phyloP scores from a whole-genome alignment of 148 eudicot genomes.

The Chenopodium suecicum region DNA sequence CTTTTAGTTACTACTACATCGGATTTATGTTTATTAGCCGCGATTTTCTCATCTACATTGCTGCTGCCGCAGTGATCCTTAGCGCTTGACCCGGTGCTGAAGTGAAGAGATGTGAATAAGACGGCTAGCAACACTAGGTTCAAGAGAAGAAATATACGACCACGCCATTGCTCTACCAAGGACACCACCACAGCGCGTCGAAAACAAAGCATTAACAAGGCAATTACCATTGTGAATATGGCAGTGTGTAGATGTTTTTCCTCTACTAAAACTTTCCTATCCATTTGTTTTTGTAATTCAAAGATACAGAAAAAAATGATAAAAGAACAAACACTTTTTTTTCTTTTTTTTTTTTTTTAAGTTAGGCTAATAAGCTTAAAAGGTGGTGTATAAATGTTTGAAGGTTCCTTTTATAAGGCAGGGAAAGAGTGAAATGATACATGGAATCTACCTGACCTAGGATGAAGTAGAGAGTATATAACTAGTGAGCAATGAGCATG shows the following conservation, averaged over 20 bases:
- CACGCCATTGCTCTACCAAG: conserved; percentile 51
- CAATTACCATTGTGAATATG: conserved; percentile 52
- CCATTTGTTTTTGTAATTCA: conserved; percentile 3
- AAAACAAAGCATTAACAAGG: conserved; percentile 40
- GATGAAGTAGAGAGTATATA: too few relatives aligned
- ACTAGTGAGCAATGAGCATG: not conserved
- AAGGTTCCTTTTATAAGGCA: not conserved
- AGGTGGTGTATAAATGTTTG: not conserved
- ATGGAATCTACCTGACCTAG: not conserved
- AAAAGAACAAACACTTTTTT: too few relatives aligned
- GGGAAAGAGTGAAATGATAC: conserved; percentile 1
- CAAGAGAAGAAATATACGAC: conserved; percentile 39
- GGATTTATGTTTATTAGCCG: not conserved
- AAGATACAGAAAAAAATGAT: not conserved
- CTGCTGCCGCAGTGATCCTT: not conserved
- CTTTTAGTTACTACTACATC: not conserved
- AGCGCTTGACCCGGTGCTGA: not conserved
- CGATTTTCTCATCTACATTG: not conserved
- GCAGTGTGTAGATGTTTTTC: conserved; percentile 44
- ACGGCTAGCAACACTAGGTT: conserved; percentile 58
- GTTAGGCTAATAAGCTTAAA: not conserved
- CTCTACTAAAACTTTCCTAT: conserved; percentile 14
- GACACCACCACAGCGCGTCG: conserved; percentile 41
- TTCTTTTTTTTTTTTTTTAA: too few relatives aligned
- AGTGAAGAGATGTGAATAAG: conserved; percentile 38